These are phyloP conservation scores for Penicillium decumbens DNA, from an alignment of 2,329 filamentous ascomycete genomes.

Conservation along the genomic window DNA sequence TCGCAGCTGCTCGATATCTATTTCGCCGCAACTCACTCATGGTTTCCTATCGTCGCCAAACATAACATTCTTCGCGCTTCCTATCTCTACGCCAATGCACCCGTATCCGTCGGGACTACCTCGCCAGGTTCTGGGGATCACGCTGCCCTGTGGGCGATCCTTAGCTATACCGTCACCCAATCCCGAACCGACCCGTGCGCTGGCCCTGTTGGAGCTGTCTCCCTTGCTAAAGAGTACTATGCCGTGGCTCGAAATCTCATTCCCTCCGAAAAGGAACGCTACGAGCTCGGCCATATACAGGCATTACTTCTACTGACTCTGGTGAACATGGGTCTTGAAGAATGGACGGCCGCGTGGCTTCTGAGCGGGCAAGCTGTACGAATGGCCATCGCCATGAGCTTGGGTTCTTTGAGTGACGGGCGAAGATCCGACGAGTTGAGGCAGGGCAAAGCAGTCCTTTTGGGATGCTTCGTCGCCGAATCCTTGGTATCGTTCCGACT, in stretches of 20 bases:
- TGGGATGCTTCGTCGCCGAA: slow-evolving; percentile 54
- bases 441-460: slow-evolving; percentile 43
- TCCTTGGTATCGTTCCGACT: slow-evolving; percentile 49
- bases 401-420: slow-evolving; percentile 26
- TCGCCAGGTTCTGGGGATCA: slow-evolving; percentile 39
- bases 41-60: slow-evolving; percentile 58
- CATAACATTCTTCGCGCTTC: slow-evolving; percentile 53
- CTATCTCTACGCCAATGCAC: slow-evolving; percentile 51
- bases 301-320: slow-evolving; percentile 46
- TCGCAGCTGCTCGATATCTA: slow-evolving; percentile 54
- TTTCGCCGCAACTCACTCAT: slow-evolving; percentile 55
- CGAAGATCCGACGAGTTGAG: slow-evolving; percentile 30
- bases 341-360: slow-evolving; percentile 51
- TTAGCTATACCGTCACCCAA: slow-evolving; percentile 41
- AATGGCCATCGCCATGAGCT: slow-evolving; percentile 41
- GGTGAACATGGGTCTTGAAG: slow-evolving; percentile 47
- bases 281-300: slow-evolving; percentile 43
- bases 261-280: slow-evolving; percentile 38
- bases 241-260: slow-evolving; percentile 35
- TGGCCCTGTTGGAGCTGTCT: slow-evolving; percentile 15
- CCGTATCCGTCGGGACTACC: slow-evolving; percentile 28
- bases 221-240: slow-evolving; percentile 35
- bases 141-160: slow-evolving; percentile 43
- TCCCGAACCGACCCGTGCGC: slow-evolving; percentile 18
- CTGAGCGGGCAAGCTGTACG: slow-evolving; percentile 51